phyloP scores from a whole-genome alignment of 768 basidiomycete species.

The Leccinum uliginosum region DNA sequence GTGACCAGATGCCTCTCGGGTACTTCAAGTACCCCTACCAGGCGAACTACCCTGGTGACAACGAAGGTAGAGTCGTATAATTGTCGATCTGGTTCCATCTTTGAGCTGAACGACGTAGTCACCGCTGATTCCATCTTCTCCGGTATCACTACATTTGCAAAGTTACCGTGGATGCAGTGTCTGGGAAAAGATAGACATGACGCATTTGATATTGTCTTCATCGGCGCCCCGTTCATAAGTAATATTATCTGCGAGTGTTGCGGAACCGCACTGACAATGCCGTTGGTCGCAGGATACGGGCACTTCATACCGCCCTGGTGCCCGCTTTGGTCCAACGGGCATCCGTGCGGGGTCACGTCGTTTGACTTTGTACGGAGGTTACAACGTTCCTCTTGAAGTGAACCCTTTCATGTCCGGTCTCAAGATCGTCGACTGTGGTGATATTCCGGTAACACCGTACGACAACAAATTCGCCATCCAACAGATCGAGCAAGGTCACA shows the following conservation, averaged over 20 bases:
- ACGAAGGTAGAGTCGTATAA: constrained; percentile 44
- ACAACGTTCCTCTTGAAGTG: constrained; percentile 68
- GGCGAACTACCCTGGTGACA: constrained; percentile 48
- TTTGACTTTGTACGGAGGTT: constrained; percentile 70
- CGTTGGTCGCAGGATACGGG: constrained; percentile 50
- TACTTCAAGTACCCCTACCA: constrained; percentile 67
- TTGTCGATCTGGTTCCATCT: neutral
- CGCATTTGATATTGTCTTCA: constrained; percentile 75
- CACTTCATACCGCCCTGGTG: constrained; percentile 77
- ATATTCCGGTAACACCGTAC: constrained; percentile 75
- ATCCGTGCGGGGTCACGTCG: constrained; percentile 78
- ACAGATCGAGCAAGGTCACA: constrained; percentile 73
- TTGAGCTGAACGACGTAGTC: constrained; percentile 35
- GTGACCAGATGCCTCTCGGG: constrained; percentile 58
- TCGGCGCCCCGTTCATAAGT: constrained; percentile 74
- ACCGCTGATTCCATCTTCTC: constrained; percentile 78
- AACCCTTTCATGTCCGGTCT: constrained; percentile 71
- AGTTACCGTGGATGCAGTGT: constrained; percentile 80
- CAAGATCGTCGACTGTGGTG: constrained; percentile 72
- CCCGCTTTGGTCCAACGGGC: constrained; percentile 81
- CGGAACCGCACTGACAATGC: neutral
- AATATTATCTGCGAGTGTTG: neutral
- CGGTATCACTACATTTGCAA: constrained; percentile 83
- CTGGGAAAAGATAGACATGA: constrained; percentile 55
- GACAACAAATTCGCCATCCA: constrained; percentile 70